These are phyloP conservation scores for Globisporangium emineosum DNA, from an alignment of 352 stramenopile genomes.

Conservation along the genomic window DNA sequence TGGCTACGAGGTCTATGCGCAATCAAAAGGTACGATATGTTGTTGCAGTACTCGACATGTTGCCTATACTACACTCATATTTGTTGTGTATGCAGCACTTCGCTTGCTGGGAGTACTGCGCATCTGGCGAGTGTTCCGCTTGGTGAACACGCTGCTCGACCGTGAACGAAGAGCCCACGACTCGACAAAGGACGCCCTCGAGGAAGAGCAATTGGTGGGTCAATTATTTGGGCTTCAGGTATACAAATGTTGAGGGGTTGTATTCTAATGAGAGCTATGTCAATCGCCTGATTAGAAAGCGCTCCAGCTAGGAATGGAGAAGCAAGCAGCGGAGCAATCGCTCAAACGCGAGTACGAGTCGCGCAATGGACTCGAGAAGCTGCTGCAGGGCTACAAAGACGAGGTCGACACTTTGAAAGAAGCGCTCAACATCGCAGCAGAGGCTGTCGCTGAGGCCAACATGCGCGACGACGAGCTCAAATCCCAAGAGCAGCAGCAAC, in stretches of 20 bases:
- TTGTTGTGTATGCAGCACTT: constrained; percentile 25
- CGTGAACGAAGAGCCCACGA: constrained; percentile 43
- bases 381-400: constrained; percentile 70
- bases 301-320: constrained; percentile 42
- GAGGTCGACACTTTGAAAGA: constrained; percentile 74
- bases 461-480: background rate
- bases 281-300: constrained; percentile 28
- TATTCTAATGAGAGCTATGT: background rate
- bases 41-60: background rate
- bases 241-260: background rate
- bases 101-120: constrained; percentile 52
- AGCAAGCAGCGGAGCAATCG: constrained; percentile 44
- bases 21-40: constrained; percentile 44
- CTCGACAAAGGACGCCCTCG: constrained; percentile 31
- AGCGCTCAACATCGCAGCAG: constrained; percentile 63
- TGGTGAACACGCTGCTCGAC: constrained; percentile 49
- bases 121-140: constrained; percentile 55
- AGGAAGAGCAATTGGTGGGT: constrained; percentile 45
- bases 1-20: constrained; percentile 39
- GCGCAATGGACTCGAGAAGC: constrained; percentile 37
- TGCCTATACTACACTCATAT: background rate
- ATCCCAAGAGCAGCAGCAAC: background rate
- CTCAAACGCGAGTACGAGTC: constrained; percentile 61
- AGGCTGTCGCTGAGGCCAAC: constrained; percentile 41
- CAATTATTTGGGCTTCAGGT: background rate